These are phyloP conservation scores for Fragilaria radians DNA, from an alignment of 108 stramenopile genomes.

Conservation along the genomic window DNA sequence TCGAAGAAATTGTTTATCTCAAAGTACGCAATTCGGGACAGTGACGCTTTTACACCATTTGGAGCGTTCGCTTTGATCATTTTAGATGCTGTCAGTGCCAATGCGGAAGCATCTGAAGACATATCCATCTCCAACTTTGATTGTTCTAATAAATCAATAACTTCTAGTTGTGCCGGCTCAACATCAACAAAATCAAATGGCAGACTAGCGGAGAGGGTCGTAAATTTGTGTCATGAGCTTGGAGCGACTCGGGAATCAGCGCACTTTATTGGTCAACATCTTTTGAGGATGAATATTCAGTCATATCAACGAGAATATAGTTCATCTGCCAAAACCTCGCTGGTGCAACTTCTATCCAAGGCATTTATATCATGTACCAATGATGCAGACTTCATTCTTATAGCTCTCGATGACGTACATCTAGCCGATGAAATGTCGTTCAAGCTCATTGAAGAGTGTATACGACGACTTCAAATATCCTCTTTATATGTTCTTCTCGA, in stretches of 20 bases:
- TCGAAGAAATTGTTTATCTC: conserved; percentile 34
- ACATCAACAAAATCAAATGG: neutral
- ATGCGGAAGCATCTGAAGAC: too few relatives aligned
- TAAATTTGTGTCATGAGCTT: neutral
- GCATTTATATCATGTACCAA: conserved; percentile 46
- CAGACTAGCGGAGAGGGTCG: neutral
- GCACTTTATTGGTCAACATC: neutral
- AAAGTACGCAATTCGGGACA: neutral
- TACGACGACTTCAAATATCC: conserved; percentile 29
- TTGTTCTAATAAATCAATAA: neutral
- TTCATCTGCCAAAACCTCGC: too few relatives aligned
- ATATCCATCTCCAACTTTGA: neutral
- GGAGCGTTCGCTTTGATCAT: neutral
- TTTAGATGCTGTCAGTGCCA: neutral
- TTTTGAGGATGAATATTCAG: conserved; percentile 56
- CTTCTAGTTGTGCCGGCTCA: neutral
- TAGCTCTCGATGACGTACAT: conserved; percentile 57
- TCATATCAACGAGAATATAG: too few relatives aligned
- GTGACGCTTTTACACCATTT: neutral
- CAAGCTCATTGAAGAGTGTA: conserved; percentile 48
- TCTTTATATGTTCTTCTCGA: conserved; percentile 45
- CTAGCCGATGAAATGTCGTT: conserved; percentile 54
- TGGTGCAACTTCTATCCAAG: conserved; percentile 47
- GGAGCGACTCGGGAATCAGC: neutral
- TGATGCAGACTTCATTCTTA: conserved; percentile 28